Conservation (phyloP, 371 early-diverging fungal species). For the Syncephalastrum monosporum region DNA sequence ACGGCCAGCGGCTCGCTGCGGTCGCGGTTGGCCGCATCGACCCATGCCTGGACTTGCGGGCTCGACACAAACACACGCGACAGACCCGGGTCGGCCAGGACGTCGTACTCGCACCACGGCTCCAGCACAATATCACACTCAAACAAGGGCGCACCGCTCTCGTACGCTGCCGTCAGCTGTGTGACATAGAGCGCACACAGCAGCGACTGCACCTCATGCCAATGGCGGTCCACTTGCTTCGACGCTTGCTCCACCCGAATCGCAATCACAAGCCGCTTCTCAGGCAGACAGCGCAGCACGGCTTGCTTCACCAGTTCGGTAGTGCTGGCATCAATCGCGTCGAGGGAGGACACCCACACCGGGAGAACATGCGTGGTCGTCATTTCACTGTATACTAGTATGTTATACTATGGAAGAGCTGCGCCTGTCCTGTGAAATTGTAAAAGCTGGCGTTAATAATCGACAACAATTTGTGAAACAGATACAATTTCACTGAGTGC, state of each 20-base stretch:
- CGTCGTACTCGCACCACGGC: constrained; percentile 29
- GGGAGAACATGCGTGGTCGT: too few species aligned
- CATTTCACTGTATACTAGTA: too few species aligned
- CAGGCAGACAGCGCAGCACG: background rate
- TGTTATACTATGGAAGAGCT: too few species aligned
- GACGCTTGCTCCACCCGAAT: too few species aligned
- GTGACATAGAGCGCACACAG: constrained; percentile 32
- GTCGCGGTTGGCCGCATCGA: too few species aligned
- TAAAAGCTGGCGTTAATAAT: too few species aligned
- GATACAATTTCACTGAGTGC: too few species aligned
- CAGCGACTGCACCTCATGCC: constrained; percentile 34
- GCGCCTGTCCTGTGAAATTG: too few species aligned
- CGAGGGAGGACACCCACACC: too few species aligned
- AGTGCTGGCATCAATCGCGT: background rate
- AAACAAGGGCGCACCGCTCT: constrained; percentile 27
- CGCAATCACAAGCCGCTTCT: background rate
- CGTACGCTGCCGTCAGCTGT: constrained; percentile 27
- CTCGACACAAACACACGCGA: constrained; percentile 14
- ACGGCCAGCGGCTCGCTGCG: too few species aligned
- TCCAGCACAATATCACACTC: constrained; percentile 36
- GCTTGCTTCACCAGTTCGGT: constrained; percentile 4
- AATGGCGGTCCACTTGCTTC: constrained; percentile 17
- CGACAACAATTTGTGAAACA: too few species aligned
- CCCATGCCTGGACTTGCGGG: background rate
- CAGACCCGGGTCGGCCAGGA: constrained; percentile 20